Evolutionary conservation across 345 rosid species (phyloP).

Genomic region (Corchorus capsularis): DNA sequence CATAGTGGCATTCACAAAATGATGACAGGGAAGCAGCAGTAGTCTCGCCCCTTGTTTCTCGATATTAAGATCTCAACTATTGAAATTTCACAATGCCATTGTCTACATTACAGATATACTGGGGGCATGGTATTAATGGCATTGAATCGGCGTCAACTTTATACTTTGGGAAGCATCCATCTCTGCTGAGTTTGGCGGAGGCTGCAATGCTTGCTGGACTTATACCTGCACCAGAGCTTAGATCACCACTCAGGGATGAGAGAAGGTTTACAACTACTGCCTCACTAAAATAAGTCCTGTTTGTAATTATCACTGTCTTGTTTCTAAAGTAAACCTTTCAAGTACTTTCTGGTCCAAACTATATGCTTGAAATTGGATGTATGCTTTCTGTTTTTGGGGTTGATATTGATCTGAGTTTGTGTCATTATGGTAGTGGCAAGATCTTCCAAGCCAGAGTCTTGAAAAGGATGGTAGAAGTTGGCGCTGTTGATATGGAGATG

Average conservation of each 20-base stretch:
- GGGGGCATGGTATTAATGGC: constrained; percentile 39
- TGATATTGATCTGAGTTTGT: background rate
- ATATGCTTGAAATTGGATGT: background rate
- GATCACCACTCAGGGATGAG: constrained; percentile 30
- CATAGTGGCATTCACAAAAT: too few relatives aligned
- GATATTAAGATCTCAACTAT: background rate
- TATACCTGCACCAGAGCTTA: constrained; percentile 35
- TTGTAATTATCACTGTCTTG: background rate
- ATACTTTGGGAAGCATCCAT: constrained; percentile 37
- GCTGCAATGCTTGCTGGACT: constrained; percentile 36
- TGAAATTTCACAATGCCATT: background rate
- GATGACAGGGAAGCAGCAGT: background rate
- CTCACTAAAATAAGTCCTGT: background rate
- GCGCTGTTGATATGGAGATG: constrained; percentile 26
- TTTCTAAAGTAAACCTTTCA: background rate
- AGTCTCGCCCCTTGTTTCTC: background rate
- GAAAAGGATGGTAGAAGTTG: constrained; percentile 37
- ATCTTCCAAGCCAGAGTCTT: constrained; percentile 38
- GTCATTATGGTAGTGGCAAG: constrained; percentile 25
- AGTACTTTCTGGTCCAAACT: background rate
- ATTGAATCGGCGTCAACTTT: constrained; percentile 33
- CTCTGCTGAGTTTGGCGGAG: constrained; percentile 34
- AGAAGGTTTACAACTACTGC: constrained; percentile 25
- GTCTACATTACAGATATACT: constrained; percentile 28
- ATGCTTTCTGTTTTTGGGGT: background rate